These are phyloP conservation scores for Ogataea chonburiensis DNA, from an alignment of 805 yeast genomes.

Conservation along the genomic window DNA sequence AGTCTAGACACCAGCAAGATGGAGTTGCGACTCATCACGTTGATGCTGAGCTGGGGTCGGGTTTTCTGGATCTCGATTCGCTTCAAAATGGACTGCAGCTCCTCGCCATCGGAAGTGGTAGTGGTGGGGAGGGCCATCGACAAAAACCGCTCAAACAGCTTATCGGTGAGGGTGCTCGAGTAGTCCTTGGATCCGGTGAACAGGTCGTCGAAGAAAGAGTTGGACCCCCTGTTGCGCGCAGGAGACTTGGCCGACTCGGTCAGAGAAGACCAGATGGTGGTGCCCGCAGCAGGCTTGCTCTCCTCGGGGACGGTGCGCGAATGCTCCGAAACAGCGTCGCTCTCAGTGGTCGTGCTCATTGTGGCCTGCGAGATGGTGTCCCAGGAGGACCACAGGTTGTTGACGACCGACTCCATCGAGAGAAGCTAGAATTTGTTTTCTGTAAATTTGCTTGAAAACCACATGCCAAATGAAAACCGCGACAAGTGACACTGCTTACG, in stretches of 20 bases:
- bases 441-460: conserved; percentile 5
- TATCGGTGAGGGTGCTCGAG: conserved; percentile 50
- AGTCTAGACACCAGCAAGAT: conserved; percentile 61
- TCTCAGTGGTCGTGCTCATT: conserved; percentile 5
- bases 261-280: conserved; percentile 19
- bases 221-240: conserved; percentile 7
- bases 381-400: conserved; percentile 29
- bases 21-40: conserved; percentile 65
- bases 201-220: conserved; percentile 26
- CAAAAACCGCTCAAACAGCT: conserved; percentile 67
- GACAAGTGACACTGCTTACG: no score
- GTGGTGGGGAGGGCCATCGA: conserved; percentile 71
- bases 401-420: conserved; percentile 32
- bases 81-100: conserved; percentile 40
- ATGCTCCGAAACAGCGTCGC: background rate
- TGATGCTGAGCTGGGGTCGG: conserved; percentile 70
- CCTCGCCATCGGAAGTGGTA: conserved; percentile 42
- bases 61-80: conserved; percentile 59
- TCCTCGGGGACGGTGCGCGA: conserved; percentile 4
- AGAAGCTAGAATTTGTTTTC: conserved; percentile 3
- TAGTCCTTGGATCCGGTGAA: conserved; percentile 16
- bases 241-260: conserved; percentile 12
- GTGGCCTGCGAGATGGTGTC: conserved; percentile 22
- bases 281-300: conserved; percentile 11
- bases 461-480: no score